These are phyloP conservation scores for Plasmodium vinckei DNA, from an alignment of 169 alveolate genomes.

Conservation along the genomic window DNA sequence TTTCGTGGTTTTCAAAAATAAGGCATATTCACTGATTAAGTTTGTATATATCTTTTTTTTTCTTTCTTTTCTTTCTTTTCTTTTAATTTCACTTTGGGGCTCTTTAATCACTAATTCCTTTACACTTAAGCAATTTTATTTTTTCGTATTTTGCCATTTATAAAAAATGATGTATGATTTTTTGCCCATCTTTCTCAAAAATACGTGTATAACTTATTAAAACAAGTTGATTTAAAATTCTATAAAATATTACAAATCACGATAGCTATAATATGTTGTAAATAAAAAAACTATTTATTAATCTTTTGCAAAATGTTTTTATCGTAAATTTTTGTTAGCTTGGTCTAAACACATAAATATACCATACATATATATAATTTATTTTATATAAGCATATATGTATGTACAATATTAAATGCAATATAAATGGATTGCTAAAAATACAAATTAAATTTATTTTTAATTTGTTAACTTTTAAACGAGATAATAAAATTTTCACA, in stretches of 20 bases:
- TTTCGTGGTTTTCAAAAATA: too few species aligned
- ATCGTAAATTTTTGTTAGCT: constrained; percentile 26
- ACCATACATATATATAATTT: constrained; percentile 11
- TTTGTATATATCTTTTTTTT: too few species aligned
- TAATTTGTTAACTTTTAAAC: constrained; percentile 23
- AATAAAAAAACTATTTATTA: constrained; percentile 32
- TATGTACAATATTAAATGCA: constrained; percentile 21
- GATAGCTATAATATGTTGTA: not conserved
- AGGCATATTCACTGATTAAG: too few species aligned
- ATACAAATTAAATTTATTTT: constrained; percentile 14
- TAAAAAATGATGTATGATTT: too few species aligned
- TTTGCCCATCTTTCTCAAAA: too few species aligned
- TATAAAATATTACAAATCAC: not conserved
- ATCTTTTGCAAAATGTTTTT: constrained; percentile 16
- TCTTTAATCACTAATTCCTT: too few species aligned
- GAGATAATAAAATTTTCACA: not conserved
- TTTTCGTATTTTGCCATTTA: too few species aligned
- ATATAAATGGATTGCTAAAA: constrained; percentile 31
- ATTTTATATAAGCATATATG: constrained; percentile 7
- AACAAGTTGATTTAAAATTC: not conserved
- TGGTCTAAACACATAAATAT: constrained; percentile 18
- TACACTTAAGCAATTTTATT: too few species aligned
- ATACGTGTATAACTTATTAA: not conserved
- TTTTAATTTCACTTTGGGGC: too few species aligned
- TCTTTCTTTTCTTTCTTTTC: too few species aligned